phyloP scores from a whole-genome alignment of 768 basidiomycete species.

The Rubroboletus pulcherrimus region DNA sequence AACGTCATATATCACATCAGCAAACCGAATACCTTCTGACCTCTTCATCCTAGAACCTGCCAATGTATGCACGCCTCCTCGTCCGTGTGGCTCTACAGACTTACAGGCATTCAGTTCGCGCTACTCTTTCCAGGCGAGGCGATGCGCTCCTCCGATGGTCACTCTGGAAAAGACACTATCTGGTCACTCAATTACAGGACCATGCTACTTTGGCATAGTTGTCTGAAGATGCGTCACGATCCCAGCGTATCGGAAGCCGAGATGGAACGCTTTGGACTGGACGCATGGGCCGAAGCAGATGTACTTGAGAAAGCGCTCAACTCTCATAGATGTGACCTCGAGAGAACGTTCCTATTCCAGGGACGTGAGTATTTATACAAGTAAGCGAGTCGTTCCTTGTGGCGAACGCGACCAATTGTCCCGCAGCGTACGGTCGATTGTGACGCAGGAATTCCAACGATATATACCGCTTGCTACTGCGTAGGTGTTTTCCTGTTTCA shows the following conservation, averaged over 20 bases:
- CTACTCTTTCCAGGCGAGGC: conserved; percentile 77
- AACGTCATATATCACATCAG: conserved; percentile 54
- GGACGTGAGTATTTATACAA: conserved; percentile 76
- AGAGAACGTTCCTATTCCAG: conserved; percentile 64
- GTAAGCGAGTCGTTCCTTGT: conserved; percentile 38
- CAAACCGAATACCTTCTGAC: conserved; percentile 37
- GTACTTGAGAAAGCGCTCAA: conserved; percentile 60
- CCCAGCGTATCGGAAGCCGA: conserved; percentile 41
- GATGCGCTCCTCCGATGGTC: conserved; percentile 28
- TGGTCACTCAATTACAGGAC: conserved; percentile 74
- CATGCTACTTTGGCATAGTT: conserved; percentile 71
- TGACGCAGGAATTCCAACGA: conserved; percentile 65
- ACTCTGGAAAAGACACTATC: conserved; percentile 58
- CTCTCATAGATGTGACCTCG: conserved; percentile 61
- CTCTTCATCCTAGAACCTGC: conserved; percentile 60
- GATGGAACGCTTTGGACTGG: conserved; percentile 59
- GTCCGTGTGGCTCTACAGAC: conserved; percentile 3
- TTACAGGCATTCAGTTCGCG: conserved; percentile 45
- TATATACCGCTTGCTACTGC: conserved; percentile 56
- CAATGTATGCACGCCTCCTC: conserved; percentile 45
- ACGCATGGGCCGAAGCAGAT: conserved; percentile 70
- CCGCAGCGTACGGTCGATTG: conserved; percentile 61
- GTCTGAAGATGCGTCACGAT: conserved; percentile 54
- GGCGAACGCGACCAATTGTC: conserved; percentile 1
- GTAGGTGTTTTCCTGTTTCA: conserved; percentile 34